Base-by-base conservation (phyloP, 2,329 filamentous ascomycete genomes). In the Triangularia verruculosa region DNA sequence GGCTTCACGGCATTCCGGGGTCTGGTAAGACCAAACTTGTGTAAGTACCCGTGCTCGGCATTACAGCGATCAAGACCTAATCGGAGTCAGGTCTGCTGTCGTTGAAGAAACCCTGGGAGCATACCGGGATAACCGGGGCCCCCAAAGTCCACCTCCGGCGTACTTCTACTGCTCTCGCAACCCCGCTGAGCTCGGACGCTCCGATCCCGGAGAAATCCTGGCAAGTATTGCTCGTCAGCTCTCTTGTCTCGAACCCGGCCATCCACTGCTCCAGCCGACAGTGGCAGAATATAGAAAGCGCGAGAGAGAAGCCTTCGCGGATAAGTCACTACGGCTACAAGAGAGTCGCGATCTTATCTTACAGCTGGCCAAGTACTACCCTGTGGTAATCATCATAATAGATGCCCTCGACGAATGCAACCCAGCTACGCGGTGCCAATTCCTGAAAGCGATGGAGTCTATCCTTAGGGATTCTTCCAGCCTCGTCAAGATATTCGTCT, bases 141-240 rank as follows among this genome's bases (percentile, higher is more conserved):
- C 9, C 5, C 15, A 39, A 30, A 7, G n/a, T 22, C 27, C 30
- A 27, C 30, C 13, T 11, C 55, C 34, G 6, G 55, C 55, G 3
- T 57, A 39, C 55, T 57, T 57, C 30, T 57, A 57, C 27, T 57
- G 55, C 27, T 32, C 34, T 27, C n/a, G 55, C 30, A 57, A 57
- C 22, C 55, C 55, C 24, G 55, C 55, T 20, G 55, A 57, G 15
- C 55, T 28, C 15, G 15, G 34, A 17, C 28, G 55, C 28, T 27
- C 27, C 15, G 12, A 32, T 8, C 27, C 27, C 11, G 27, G 20
- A 6, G 9, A 57, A 30, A 9, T 57, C n/a, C 25, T 57, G 22
- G 55, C 55, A 27, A 39, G 55, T n/a, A 9, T 57, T 27, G 27
- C 34, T 20, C 55, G 55, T 22, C 55, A 57, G 22, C 55, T 57